Conservation (phyloP, 345 rosid genomes). For the Passiflora organensis region DNA sequence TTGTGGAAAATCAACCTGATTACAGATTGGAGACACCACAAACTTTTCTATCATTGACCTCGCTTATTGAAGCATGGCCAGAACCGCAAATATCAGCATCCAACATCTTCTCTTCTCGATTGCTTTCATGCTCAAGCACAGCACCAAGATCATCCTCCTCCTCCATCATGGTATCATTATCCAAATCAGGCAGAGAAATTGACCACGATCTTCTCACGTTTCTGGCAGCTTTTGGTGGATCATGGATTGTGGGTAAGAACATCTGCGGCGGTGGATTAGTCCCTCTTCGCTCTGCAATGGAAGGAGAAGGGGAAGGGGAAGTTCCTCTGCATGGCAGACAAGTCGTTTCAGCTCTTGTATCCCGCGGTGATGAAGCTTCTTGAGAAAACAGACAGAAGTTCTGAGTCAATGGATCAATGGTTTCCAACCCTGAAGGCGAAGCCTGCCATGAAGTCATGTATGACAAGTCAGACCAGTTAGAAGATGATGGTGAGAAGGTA, state of each 20-base stretch:
- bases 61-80: conserved; percentile 15
- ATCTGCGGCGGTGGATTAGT: conserved; percentile 55
- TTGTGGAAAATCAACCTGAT: conserved; percentile 26
- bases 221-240: conserved; percentile 23
- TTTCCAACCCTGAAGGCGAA: conserved; percentile 53
- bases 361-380: conserved; percentile 25
- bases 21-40: conserved; percentile 2
- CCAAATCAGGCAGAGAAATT: conserved; percentile 36
- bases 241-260: conserved; percentile 38
- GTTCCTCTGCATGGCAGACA: conserved; percentile 25
- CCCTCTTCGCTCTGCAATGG: conserved; percentile 68
- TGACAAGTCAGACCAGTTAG: conserved; percentile 67
- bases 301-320: conserved; percentile 34
- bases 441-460: conserved; percentile 60
- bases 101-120: conserved; percentile 31
- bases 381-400: conserved; percentile 23
- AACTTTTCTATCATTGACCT: conserved; percentile 17
- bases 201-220: conserved; percentile 46
- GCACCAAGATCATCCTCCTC: conserved; percentile 25
- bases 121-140: conserved; percentile 23
- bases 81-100: conserved; percentile 25
- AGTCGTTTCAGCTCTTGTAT: conserved; percentile 21
- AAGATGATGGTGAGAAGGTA: conserved; percentile 62
- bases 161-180: conserved; percentile 26
- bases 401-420: conserved; percentile 24